Base-by-base conservation (phyloP, 192 early-diverging fungal genomes). In the Rhizophagus sp. region DNA sequence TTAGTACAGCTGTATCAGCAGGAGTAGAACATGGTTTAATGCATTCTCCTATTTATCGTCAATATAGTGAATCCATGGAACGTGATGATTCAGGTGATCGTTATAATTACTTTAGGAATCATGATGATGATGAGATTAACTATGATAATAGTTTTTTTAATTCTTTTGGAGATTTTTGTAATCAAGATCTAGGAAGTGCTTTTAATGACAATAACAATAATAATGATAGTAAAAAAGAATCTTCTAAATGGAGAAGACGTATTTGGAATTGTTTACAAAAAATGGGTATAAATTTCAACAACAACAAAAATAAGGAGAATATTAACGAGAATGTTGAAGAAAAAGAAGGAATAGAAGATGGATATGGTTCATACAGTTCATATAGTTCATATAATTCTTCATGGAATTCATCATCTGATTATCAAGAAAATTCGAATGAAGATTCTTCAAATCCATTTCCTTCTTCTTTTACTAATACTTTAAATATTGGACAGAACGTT, bases 191-290 rank as follows among this genome's bases (percentile, higher is more conserved):
- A n/a, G n/a, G n/a, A n/a, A n/a, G n/a, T n/a, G n/a, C n/a, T n/a
- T n/a, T n/a, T 30, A 57, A 57, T 19, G 27, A 34, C 27, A n/a
- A 67, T 34, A 33, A 66, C 25, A 19, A 27, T 30, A 13, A 27
- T 67, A 5, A 24, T 12, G 17, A 67, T 30, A 6, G 4, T 19
- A 33, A 67, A 67, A 67, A 67, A 17, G 27, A 34, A 33, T 12
- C 13, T 17, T 27, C 25, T 22, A 34, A 33, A 67, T 67, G 65
- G 65, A 67, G 65, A 27, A 67, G 33, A 67, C 65, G 65, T 33
- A 34, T 67, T 17, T 67, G 65, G 65, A 67, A 67, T 67, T 67
- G 17, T 67, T 67, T 67, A 67, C 25, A 19, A 67, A 33, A 67
- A 17, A 67, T 67, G 11, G 4, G 13, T 33, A 10, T 67, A 7